These are phyloP conservation scores for Metarhizium sp. DNA, from an alignment of 2,329 filamentous ascomycete genomes.

Conservation along the genomic window DNA sequence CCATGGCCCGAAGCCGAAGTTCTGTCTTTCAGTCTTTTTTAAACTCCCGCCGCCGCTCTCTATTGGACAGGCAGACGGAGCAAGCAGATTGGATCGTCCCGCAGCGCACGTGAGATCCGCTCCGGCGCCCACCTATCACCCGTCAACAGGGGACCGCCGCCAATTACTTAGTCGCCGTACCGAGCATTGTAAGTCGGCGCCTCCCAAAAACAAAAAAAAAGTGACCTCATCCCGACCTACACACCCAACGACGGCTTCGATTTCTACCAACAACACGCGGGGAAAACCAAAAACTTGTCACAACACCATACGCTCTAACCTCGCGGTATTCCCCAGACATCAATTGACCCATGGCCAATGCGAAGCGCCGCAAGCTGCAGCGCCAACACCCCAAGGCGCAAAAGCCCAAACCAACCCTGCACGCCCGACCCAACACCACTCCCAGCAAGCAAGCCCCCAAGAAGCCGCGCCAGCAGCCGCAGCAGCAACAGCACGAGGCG, in stretches of 20 bases:
- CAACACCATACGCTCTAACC: neutral
- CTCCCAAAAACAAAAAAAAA: neutral
- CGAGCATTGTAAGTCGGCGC: neutral
- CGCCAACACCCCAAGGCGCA: constrained; percentile 9
- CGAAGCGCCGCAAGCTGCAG: constrained; percentile 11
- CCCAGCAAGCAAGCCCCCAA: constrained; percentile 2
- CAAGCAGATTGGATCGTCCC: constrained; percentile 1
- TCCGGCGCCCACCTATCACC: neutral
- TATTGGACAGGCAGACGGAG: neutral
- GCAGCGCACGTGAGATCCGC: constrained; percentile 7
- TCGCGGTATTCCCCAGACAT: neutral
- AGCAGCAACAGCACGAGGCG: constrained; percentile 16
- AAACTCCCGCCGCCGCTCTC: neutral
- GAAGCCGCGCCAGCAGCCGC: constrained; percentile 8
- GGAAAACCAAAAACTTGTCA: neutral
- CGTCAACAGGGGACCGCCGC: neutral
- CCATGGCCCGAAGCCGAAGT: neutral
- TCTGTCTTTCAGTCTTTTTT: neutral
- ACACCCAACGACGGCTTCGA: too few relatives aligned
- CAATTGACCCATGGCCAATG: constrained; percentile 6
- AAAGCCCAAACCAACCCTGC: constrained; percentile 9
- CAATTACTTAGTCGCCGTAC: neutral
- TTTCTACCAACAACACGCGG: too few relatives aligned
- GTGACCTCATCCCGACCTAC: neutral
- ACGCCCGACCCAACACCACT: neutral